Conservation (phyloP, 1,139 yeast genomes). For the Maudiozyma humilis region DNA sequence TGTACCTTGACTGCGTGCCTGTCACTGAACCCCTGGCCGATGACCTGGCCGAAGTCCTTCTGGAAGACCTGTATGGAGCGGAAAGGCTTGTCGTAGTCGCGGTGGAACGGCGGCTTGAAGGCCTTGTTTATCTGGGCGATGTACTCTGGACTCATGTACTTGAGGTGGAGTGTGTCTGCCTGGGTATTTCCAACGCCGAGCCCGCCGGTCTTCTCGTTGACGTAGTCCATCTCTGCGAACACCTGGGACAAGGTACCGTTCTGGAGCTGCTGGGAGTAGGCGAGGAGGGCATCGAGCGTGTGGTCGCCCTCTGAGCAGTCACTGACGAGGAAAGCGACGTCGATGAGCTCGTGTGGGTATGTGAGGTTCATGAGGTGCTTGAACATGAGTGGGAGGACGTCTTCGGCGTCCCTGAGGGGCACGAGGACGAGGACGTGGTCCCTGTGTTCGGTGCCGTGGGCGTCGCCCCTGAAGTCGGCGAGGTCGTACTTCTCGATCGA, state of each 20-base stretch:
- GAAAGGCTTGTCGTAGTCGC: conserved; percentile 61
- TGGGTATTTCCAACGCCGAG: conserved; percentile 38
- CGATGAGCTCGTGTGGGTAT: conserved; percentile 73
- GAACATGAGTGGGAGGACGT: conserved; percentile 73
- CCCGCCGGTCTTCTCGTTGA: conserved; percentile 37
- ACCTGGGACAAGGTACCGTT: conserved; percentile 50
- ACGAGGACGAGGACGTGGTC: conserved; percentile 65
- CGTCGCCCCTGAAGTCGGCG: conserved; percentile 46
- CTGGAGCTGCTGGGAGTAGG: conserved; percentile 59
- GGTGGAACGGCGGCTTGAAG: conserved; percentile 56
- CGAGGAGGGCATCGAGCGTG: conserved; percentile 60
- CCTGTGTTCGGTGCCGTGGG: conserved; percentile 46
- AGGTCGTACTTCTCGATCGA: conserved; percentile 57
- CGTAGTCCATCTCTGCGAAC: conserved; percentile 49
- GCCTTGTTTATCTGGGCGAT: conserved; percentile 49
- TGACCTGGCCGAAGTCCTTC: conserved; percentile 77
- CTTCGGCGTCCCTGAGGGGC: conserved; percentile 78
- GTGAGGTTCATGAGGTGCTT: conserved; percentile 78
- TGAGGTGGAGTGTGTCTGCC: conserved; percentile 45
- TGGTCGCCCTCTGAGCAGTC: conserved; percentile 73
- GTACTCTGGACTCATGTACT: conserved; percentile 63
- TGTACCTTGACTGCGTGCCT: conserved; percentile 86
- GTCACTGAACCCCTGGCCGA: conserved; percentile 84
- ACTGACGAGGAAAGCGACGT: conserved; percentile 75
- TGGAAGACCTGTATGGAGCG: conserved; percentile 66